Evolutionary conservation across 129 eudicot species (phyloP), one percentile per base, ranked within the genome.

Genomic region (Apium graveolens): DNA sequence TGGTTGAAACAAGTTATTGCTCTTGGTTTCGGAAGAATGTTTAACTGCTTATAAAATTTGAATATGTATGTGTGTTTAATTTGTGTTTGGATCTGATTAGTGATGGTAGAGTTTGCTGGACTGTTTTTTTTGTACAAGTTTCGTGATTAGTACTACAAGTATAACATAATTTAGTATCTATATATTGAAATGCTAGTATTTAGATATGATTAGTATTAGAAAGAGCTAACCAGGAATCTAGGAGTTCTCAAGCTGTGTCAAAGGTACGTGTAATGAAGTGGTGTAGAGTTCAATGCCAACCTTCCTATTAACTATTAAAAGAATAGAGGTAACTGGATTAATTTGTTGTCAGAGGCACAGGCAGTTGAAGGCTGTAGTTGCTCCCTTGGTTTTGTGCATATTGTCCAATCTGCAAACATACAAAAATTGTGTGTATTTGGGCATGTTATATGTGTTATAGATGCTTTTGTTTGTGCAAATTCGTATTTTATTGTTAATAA

Each of bases 271-370:
- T 48, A 17, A 16, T 17, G 21, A 16, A 48, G 55, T 48, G 55
- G 55, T 17, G 5, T 48, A 17, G 57, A 49, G 57, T 49, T 16
- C 53, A 46, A 46, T 16, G 17, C 21, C 7, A 14, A 46, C 6
- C 53, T 46, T 46, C 21, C 53, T 46, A 46, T 46, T 17, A 46
- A 46, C 6, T 46, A 16, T 3, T 46, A 10, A 46, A 46, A 46
- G 18, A 46, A 46, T 18, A 49, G 57, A 49, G 57, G 1, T 49
- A 5, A 49, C 57, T 49, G n/a, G 85, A 93, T 91, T 86, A 79
- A 89, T 73, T 82, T 93, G 46, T 76, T 91, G 43, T 93, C 97
- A n/a, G 88, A 89, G 98, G 44, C 97, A 97, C 43, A 93, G 96
- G 8, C 98, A 90, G 79, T 85, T 35, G 31, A 76, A 76, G 79